Base-by-base conservation (phyloP, 2,329 filamentous ascomycete genomes). In the Penicillium sp. region DNA sequence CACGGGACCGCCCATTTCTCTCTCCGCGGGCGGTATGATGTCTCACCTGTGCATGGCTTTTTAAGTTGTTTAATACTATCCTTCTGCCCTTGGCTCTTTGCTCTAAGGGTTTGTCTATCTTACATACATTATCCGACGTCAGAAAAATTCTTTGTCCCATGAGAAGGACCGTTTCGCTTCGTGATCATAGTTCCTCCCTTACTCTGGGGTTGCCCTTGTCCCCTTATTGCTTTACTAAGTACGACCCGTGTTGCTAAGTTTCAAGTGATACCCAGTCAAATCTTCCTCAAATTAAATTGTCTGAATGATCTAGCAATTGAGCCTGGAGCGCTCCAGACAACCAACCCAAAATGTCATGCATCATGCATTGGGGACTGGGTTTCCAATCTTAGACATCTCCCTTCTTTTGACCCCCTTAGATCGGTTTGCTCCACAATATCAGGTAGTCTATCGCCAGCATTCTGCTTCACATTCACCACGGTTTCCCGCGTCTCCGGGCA, bases 1-100 rank as follows among this genome's bases (percentile, higher is more conserved):
- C 61, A 64, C 60, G 61, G 57, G 57, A 53, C 53, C 55, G 50
- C 47, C 46, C 51, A 39, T 48, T 55, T 58, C 43, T 48, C 50
- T 51, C 51, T 51, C 42, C 11, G n/a, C 43, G 51, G 56, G 44
- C 47, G 53, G 55, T 45, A 48, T 49, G 16, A 53, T 53, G 56
- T 26, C 55, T 39, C 46, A 51, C 43, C 49, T 51, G 58, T 60
- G 55, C 59, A 57, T 59, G 52, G 43, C 48, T 56, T 38, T 65
- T 38, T 65, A 65, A 48, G 57, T 51, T 64, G 60, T 65, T 64
- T 65, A 65, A 65, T 65, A 64, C 42, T 64, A 57, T 63, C 49
- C 32, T 56, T 53, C 30, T 55, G 30, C n/a, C 51, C 46, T 46
- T 47, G 36, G 43, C 40, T 41, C 44, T 49, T 47, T 35, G 51